Base-by-base conservation (phyloP, 108 stramenopile species). In the Cyclostephanos tholiformis region DNA sequence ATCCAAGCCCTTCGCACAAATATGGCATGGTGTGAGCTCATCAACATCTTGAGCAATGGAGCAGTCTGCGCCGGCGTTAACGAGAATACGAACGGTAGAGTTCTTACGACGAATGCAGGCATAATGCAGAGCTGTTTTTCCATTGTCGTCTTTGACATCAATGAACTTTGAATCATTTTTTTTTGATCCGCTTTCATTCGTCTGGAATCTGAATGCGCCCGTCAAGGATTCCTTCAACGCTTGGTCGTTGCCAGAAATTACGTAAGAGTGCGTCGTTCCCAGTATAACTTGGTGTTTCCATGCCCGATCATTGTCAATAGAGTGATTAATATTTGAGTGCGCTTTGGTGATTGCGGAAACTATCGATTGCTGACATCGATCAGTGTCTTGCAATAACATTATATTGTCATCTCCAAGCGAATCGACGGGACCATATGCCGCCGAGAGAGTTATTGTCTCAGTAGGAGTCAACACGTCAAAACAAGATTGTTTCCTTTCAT, bases 231-330 rank as follows among this genome's bases (percentile, higher is more conserved):
- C 66, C 52, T 79, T 64, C 16, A 84, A 59, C 26, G 67, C 23
- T 63, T 67, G 39, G 65, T 79, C 74, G 55, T 89, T 86, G 17
- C 91, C 94, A 2, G 82, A 71, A 25, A 95, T 73, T 0, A 95
- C 90, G 57, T 84, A 74, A 6, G 91, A 88, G 62, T 91, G 90
- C 8, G 89, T 80, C 22, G 94, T 89, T 10, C 94, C 94, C 27
- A 89, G 84, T 51, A 95, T 76, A 13, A 95, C 50, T 71, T 91
- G 90, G 69, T 95, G 94, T 46, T 75, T 84, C 89, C 89, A 90
- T 48, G 73, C 69, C 48, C 74, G 65, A 36, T 73, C 56, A 25
- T 20, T 23, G 13, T 71, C 67, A 13, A 25, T 25, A 8, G 72
- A 53, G 19, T 68, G 27, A 4, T 2, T 30, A 39, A 65, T 35